Percentiles rank a stretch among this genome's conserved stretches.
These are phyloP conservation scores for Cicer bijugum DNA, from an alignment of 306 rosid species.

Conservation along the genomic window DNA sequence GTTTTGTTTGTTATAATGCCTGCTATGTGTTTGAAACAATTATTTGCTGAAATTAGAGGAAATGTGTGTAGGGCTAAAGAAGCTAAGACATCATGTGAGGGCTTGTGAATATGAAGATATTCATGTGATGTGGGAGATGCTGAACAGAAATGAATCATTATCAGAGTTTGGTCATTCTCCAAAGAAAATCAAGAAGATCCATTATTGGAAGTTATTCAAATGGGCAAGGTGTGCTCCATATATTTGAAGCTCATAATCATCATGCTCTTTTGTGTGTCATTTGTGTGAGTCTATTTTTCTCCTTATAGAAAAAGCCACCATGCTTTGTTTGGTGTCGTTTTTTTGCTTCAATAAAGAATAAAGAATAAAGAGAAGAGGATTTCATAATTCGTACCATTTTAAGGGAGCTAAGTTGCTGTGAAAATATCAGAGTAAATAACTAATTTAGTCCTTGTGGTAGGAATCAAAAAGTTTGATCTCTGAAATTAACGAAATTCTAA, in stretches of 20 bases:
- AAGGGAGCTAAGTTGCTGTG: background rate
- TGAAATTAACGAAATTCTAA: background rate
- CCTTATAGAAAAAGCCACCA: conserved; percentile 24
- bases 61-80: conserved; percentile 56
- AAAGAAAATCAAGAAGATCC: conserved; percentile 45
- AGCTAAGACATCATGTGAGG: conserved; percentile 66
- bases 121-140: conserved; percentile 90
- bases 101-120: conserved; percentile 79
- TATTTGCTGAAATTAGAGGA: conserved; percentile 19
- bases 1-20: background rate
- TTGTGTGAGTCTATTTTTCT: conserved; percentile 40
- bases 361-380: conserved; percentile 42
- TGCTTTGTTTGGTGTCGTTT: conserved; percentile 43
- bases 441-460: background rate
- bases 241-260: conserved; percentile 44
- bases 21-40: background rate
- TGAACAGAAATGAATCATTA: conserved; percentile 54
- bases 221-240: conserved; percentile 71
- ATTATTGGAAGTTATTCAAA: conserved; percentile 48
- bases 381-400: background rate
- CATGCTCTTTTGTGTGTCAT: conserved; percentile 13
- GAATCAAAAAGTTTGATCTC: background rate
- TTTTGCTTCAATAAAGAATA: conserved; percentile 18
- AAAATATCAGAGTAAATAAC: conserved; percentile 7
- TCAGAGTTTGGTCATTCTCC: conserved; percentile 43